Conservation (phyloP, 1,284 basidiomycete species). For the Ganoderma multipileum region DNA sequence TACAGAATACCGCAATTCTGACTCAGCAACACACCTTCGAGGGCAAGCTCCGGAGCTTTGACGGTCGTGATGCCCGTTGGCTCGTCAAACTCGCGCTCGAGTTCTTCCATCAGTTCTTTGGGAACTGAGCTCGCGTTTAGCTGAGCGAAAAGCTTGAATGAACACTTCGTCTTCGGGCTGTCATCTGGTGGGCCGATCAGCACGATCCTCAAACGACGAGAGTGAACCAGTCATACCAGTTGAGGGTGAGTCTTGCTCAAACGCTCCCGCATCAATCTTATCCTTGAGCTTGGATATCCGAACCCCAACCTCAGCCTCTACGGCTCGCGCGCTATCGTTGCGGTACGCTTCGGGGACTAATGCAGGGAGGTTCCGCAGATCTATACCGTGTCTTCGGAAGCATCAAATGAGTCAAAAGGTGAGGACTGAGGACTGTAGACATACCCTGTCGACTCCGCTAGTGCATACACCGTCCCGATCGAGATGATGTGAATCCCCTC, state of each 20-base stretch:
- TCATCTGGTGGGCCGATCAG: conserved; percentile 46
- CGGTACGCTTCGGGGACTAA: conserved; percentile 60
- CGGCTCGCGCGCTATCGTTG: conserved; percentile 69
- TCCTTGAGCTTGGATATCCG: conserved; percentile 65
- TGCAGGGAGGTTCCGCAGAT: conserved; percentile 72
- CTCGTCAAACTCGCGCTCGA: conserved; percentile 73
- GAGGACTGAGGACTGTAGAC: conserved; percentile 26
- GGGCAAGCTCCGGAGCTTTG: conserved; percentile 56
- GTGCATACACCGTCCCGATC: conserved; percentile 82
- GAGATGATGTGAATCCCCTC: conserved; percentile 81
- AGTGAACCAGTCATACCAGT: conserved; percentile 16
- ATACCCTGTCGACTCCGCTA: conserved; percentile 73
- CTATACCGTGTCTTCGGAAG: conserved; percentile 55
- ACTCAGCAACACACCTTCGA: conserved; percentile 76
- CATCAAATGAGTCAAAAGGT: not conserved
- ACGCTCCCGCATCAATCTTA: conserved; percentile 67
- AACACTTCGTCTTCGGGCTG: conserved; percentile 58
- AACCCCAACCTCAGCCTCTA: conserved; percentile 70
- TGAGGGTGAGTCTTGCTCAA: conserved; percentile 48
- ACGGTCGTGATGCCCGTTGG: conserved; percentile 75
- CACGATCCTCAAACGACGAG: not conserved
- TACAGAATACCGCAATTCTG: conserved; percentile 80
- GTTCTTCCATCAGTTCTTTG: conserved; percentile 61
- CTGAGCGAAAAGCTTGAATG: conserved; percentile 71
- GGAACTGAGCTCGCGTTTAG: conserved; percentile 60